phyloP scores from a whole-genome alignment of 2,329 filamentous ascomycete genomes.

The Lithohypha guttulata region DNA sequence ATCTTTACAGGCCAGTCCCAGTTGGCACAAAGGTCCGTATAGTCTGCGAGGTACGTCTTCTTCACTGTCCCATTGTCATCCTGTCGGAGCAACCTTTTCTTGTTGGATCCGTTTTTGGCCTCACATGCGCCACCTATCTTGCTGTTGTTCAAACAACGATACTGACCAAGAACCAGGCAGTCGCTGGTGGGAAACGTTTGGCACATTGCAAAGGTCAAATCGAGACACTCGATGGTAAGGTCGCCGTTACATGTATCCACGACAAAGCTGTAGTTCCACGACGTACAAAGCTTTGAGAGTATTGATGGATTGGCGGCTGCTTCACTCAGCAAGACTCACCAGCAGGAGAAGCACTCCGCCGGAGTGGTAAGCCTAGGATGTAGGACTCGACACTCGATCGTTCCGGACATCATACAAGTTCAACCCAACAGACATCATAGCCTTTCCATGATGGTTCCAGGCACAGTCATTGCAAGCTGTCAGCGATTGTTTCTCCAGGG shows the following conservation, averaged over 20 bases:
- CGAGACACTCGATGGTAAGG: conserved; percentile 15
- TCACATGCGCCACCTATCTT: neutral
- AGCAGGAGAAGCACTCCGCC: too few species aligned
- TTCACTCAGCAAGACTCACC: too few species aligned
- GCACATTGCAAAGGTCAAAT: conserved; percentile 8
- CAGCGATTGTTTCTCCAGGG: too few species aligned
- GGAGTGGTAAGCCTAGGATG: too few species aligned
- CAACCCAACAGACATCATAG: too few species aligned
- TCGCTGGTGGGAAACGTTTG: conserved; percentile 7
- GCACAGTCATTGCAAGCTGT: too few species aligned
- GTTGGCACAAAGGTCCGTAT: conserved; percentile 7
- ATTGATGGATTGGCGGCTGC: too few species aligned
- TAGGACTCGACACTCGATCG: too few species aligned
- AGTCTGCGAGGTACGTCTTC: conserved; percentile 2
- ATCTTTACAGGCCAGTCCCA: neutral
- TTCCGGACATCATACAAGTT: too few species aligned
- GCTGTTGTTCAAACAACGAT: neutral
- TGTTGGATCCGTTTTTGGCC: neutral
- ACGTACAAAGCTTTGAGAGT: conserved; percentile 3
- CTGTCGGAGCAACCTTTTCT: too few species aligned
- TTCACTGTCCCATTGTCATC: too few species aligned
- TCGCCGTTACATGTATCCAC: conserved; percentile 25
- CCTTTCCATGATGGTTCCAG: too few species aligned
- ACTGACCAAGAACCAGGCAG: neutral
- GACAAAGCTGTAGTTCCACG: conserved; percentile 24